Evolutionary conservation across 2,329 filamentous ascomycete genomes (phyloP).

Genomic region (Microdochium paspali): DNA sequence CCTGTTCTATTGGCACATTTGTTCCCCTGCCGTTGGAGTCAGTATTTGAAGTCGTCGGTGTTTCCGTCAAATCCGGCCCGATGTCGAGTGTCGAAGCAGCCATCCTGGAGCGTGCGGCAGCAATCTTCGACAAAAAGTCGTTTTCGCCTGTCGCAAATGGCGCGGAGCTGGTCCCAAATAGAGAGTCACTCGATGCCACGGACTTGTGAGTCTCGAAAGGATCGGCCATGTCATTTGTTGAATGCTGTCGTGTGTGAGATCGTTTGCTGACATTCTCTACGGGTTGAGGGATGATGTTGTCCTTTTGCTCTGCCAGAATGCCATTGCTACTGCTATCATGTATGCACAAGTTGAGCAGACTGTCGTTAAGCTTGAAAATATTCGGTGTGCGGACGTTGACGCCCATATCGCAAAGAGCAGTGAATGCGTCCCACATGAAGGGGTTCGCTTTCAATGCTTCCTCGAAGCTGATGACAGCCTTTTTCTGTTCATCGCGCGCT

Average conservation of each 20-base stretch:
- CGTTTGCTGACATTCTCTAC: conserved; percentile 33
- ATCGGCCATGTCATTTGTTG: conserved; percentile 29
- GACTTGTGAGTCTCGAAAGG: conserved; percentile 41
- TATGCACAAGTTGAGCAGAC: conserved; percentile 38
- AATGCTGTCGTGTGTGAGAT: conserved; percentile 23
- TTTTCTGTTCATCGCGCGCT: conserved; percentile 71
- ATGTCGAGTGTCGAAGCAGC: conserved; percentile 24
- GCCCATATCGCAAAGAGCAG: conserved; percentile 78
- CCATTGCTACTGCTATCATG: conserved; percentile 19
- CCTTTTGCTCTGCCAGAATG: conserved; percentile 24
- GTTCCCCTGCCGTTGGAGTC: conserved; percentile 25
- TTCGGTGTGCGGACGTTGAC: conserved; percentile 73
- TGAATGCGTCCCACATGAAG: conserved; percentile 97
- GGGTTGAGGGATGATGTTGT: conserved; percentile 20
- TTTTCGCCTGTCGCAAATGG: conserved; percentile 34
- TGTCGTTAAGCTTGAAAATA: conserved; percentile 68
- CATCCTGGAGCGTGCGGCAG: conserved; percentile 38
- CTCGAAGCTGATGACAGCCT: conserved; percentile 79
- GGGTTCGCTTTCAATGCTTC: conserved; percentile 84
- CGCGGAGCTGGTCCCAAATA: conserved; percentile 28
- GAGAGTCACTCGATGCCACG: conserved; percentile 27
- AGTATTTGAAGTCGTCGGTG: conserved; percentile 41
- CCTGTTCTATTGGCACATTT: conserved; percentile 29
- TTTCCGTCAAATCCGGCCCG: conserved; percentile 52
- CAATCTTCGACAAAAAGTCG: conserved; percentile 47